phyloP scores from a whole-genome alignment of 306 rosid species.

The Dryas octopetala region DNA sequence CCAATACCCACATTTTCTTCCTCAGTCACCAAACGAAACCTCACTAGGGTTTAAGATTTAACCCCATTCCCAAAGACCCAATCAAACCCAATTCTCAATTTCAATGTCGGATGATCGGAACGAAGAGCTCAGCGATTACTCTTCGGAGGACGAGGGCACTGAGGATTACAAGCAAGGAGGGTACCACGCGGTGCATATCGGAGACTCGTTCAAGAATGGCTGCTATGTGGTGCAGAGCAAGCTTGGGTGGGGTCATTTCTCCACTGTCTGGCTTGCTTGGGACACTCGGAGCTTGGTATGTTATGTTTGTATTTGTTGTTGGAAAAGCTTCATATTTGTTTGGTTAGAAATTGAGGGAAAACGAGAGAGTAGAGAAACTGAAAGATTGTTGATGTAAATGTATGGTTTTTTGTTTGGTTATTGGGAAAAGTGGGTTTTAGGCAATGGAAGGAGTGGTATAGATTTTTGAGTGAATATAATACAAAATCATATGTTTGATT shows the following conservation, averaged over 20 bases:
- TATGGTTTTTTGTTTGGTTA: background rate
- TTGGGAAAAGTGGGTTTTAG: background rate
- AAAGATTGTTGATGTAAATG: background rate
- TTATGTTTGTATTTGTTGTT: background rate
- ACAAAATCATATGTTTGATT: background rate
- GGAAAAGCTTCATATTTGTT: background rate
- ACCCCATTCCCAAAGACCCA: slow-evolving; percentile 1
- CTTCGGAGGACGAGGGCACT: slow-evolving; percentile 45
- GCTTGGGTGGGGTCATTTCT: slow-evolving; percentile 53
- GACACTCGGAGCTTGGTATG: slow-evolving; percentile 39
- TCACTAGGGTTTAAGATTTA: slow-evolving; percentile 7
- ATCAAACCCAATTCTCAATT: background rate
- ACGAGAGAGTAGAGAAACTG: background rate
- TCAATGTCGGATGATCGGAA: slow-evolving; percentile 39
- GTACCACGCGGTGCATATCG: slow-evolving; percentile 41
- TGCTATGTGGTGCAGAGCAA: slow-evolving; percentile 45
- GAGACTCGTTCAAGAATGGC: slow-evolving; percentile 44
- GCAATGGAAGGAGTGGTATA: background rate
- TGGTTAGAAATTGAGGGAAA: background rate
- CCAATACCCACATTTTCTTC: too few relatives aligned
- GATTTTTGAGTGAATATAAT: background rate
- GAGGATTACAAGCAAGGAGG: slow-evolving; percentile 47
- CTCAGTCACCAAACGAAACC: background rate
- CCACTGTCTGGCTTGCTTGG: slow-evolving; percentile 54
- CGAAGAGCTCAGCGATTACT: slow-evolving; percentile 28